phyloP scores from a whole-genome alignment of 164 flowering plant species.

The Macadamia integrifolia region DNA sequence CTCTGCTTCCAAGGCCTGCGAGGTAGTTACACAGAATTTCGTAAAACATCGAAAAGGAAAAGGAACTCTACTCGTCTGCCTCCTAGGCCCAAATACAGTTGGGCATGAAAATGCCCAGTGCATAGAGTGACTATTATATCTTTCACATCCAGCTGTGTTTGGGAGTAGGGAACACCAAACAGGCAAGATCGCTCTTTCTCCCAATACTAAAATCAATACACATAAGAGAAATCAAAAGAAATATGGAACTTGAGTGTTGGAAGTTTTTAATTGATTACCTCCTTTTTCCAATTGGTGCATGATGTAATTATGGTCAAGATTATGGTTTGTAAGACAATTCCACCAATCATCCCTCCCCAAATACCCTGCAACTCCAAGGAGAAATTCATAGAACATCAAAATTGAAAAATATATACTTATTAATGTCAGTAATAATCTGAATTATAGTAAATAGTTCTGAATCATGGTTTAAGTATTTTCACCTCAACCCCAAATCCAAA shows the following conservation, averaged over 20 bases:
- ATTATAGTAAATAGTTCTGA: neutral
- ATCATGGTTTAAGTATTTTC: neutral
- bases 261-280: slow-evolving; percentile 19
- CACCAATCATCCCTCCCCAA: slow-evolving; percentile 67
- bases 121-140: too few species aligned
- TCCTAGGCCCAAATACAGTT: too few species aligned
- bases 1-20: slow-evolving; percentile 52
- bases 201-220: neutral
- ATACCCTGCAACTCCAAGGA: slow-evolving; percentile 41
- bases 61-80: too few species aligned
- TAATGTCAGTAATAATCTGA: neutral
- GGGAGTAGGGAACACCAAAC: too few species aligned
- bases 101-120: too few species aligned
- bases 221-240: too few species aligned
- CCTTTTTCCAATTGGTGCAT: slow-evolving; percentile 45
- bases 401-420: neutral
- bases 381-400: neutral
- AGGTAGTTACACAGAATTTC: neutral
- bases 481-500: slow-evolving; percentile 46
- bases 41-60: too few species aligned
- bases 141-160: too few species aligned
- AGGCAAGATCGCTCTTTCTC: neutral
- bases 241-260: neutral
- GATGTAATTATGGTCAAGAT: slow-evolving; percentile 37
- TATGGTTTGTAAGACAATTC: slow-evolving; percentile 48